phyloP scores from a whole-genome alignment of 2,329 filamentous ascomycete species.

The Claviceps arundinis region DNA sequence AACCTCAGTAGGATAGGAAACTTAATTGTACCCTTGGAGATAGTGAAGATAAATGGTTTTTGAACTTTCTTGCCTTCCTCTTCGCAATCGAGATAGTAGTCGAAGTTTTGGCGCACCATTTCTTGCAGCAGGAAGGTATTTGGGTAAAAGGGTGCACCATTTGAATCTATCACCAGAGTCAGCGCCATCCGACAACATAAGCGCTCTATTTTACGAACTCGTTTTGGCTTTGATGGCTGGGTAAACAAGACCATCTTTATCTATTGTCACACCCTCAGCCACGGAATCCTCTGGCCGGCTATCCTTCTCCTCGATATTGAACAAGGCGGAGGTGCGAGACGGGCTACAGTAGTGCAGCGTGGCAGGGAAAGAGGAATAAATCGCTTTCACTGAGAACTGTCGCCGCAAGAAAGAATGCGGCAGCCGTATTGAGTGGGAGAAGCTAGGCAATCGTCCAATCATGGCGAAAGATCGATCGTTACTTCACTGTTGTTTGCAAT shows the following conservation, averaged over 20 bases:
- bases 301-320: constrained; percentile 3
- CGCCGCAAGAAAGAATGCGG: background rate
- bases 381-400: constrained; percentile 7
- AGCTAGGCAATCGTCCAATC: background rate
- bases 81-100: constrained; percentile 8
- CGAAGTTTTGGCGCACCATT: constrained; percentile 7
- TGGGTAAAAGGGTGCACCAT: constrained; percentile 11
- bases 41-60: constrained; percentile 7
- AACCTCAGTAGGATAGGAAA: background rate
- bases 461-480: background rate
- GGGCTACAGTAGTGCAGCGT: constrained; percentile 8
- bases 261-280: constrained; percentile 7
- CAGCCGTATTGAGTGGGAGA: background rate
- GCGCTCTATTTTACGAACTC: background rate
- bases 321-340: constrained; percentile 3
- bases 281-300: background rate
- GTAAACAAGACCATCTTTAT: constrained; percentile 7
- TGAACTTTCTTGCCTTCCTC: constrained; percentile 5
- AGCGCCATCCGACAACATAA: background rate
- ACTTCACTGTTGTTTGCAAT: background rate
- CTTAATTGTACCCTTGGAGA: constrained; percentile 6
- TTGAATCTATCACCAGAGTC: constrained; percentile 5
- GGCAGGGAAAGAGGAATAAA: constrained; percentile 9
- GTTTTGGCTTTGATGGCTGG: constrained; percentile 4
- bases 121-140: constrained; percentile 12